Conservation (phyloP, 371 early-diverging fungal species). For the Chytridium lagenaria region DNA sequence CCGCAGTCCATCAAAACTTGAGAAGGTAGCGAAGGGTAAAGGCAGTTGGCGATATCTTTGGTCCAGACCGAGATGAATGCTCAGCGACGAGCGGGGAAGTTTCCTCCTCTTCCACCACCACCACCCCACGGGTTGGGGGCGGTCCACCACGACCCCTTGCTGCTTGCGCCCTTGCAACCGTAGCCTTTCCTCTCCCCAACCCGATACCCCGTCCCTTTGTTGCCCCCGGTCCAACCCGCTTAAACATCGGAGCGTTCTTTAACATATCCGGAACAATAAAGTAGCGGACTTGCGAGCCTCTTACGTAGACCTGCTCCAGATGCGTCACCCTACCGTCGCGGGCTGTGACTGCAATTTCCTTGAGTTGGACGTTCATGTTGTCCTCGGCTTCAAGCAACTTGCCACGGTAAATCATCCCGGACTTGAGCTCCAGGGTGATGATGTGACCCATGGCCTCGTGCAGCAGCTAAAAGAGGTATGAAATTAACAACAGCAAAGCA, state of each 20-base stretch:
- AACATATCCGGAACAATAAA: constrained; percentile 98
- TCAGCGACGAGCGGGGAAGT: constrained; percentile 10
- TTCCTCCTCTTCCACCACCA: constrained; percentile 4
- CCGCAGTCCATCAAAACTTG: too few species aligned
- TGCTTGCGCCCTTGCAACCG: constrained; percentile 83
- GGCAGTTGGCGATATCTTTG: too few species aligned
- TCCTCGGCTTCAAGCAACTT: constrained; percentile 96
- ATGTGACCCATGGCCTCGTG: constrained; percentile 98
- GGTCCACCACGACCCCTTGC: constrained; percentile 30
- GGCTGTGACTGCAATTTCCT: constrained; percentile 89
- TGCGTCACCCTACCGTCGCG: constrained; percentile 90
- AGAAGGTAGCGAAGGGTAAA: too few species aligned
- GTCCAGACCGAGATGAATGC: too few species aligned
- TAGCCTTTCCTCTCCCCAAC: constrained; percentile 83
- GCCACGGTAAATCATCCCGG: constrained; percentile 93
- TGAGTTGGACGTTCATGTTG: constrained; percentile 97
- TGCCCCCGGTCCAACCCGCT: constrained; percentile 78
- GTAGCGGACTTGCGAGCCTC: constrained; percentile 95
- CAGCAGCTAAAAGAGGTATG: constrained; percentile 68
- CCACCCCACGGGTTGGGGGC: constrained; percentile 5
- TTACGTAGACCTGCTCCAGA: constrained; percentile 94
- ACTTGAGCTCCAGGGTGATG: constrained; percentile 93
- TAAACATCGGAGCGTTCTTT: constrained; percentile 98
- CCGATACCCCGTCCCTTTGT: constrained; percentile 87
- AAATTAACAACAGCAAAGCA: not conserved